Evolutionary conservation across 164 flowering plant species (phyloP).

Genomic region (Vitis rupestris): DNA sequence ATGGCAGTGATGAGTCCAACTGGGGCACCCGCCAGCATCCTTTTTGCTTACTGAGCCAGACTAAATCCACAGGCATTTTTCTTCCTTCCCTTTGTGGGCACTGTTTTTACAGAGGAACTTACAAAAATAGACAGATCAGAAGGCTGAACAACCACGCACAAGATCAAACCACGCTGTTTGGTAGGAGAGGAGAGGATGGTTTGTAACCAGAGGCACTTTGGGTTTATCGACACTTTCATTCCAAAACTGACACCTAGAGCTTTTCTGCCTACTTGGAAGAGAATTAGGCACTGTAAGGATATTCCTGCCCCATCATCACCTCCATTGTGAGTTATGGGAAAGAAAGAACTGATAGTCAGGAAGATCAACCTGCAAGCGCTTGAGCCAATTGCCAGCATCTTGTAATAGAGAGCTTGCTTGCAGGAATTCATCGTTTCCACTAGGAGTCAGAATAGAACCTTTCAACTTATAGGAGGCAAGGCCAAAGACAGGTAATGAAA

Average conservation of each 20-base stretch:
- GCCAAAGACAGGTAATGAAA: conserved; percentile 66
- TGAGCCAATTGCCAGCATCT: conserved; percentile 64
- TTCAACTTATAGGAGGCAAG: conserved; percentile 74
- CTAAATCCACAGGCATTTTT: not conserved
- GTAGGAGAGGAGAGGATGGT: not conserved
- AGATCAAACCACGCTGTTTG: not conserved
- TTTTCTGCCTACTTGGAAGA: no score
- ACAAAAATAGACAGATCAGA: not conserved
- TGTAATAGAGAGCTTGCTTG: conserved; percentile 43
- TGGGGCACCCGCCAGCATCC: no score
- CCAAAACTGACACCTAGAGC: not conserved
- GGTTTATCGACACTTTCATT: not conserved
- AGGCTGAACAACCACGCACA: not conserved
- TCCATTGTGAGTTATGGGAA: conserved; percentile 36
- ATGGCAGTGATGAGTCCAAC: no score
- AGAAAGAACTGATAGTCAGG: conserved; percentile 65
- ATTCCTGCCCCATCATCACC: conserved; percentile 19
- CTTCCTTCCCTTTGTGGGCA: not conserved
- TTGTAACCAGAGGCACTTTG: not conserved
- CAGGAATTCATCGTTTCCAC: conserved; percentile 41
- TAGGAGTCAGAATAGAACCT: conserved; percentile 49
- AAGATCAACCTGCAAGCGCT: conserved; percentile 45
- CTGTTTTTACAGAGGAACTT: not conserved
- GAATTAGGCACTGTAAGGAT: conserved; percentile 2
- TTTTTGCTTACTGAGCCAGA: no score